Conservation (phyloP, 306 rosid species). For the Vicia faba region DNA sequence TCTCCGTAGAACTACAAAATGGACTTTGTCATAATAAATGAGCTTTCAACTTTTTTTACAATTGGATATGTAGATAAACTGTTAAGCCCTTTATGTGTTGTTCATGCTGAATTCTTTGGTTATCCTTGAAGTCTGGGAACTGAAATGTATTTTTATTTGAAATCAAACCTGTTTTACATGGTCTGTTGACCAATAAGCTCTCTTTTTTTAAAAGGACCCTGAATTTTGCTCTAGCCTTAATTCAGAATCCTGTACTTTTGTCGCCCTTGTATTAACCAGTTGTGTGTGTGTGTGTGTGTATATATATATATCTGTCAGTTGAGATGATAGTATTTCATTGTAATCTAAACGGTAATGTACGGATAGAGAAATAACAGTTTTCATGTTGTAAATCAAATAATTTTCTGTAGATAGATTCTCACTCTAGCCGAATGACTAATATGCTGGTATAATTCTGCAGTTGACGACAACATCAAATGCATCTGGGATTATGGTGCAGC, state of each 20-base stretch:
- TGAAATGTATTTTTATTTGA: neutral
- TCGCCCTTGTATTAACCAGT: neutral
- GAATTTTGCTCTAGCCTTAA: neutral
- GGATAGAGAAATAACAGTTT: too few species aligned
- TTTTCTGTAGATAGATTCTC: constrained; percentile 29
- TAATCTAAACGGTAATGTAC: too few species aligned
- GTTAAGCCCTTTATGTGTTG: neutral
- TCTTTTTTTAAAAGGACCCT: constrained; percentile 6
- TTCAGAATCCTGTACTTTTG: neutral
- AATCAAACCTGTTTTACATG: neutral
- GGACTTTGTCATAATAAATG: constrained; percentile 7
- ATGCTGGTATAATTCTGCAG: constrained; percentile 44
- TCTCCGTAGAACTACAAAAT: neutral
- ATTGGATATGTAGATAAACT: neutral
- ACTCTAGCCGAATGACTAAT: constrained; percentile 28
- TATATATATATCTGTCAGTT: constrained; percentile 8
- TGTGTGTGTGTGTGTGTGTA: constrained; percentile 9
- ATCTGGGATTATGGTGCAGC: constrained; percentile 53
- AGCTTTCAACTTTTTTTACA: neutral
- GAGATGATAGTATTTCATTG: constrained; percentile 10
- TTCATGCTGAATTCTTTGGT: constrained; percentile 1
- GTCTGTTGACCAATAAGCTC: constrained; percentile 4
- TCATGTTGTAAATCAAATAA: neutral
- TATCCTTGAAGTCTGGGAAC: constrained; percentile 10
- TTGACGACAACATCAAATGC: constrained; percentile 53